phyloP scores from a whole-genome alignment of 1,284 basidiomycete species.

The Moniliella sp. region DNA sequence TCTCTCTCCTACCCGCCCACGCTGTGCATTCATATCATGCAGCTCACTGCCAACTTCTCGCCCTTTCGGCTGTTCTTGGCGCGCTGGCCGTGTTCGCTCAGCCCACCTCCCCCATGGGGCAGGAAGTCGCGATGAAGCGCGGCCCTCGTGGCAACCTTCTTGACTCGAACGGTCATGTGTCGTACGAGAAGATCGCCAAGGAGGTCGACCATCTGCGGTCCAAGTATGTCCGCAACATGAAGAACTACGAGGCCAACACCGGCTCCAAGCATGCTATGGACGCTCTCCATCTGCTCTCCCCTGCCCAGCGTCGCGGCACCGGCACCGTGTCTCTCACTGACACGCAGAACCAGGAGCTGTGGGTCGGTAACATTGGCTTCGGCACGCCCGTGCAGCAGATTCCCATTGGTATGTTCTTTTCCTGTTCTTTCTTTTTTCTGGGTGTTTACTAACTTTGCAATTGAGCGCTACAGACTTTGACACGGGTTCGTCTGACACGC shows the following conservation, averaged over 20 bases:
- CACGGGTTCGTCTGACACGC: constrained; percentile 12
- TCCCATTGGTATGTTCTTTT: no score
- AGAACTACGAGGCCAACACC: constrained; percentile 19
- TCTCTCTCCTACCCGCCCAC: no score
- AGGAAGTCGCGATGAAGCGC: no score
- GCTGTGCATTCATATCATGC: no score
- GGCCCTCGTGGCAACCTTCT: constrained; percentile 4
- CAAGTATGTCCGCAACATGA: constrained; percentile 12
- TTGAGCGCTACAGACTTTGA: no score
- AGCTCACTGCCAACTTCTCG: no score
- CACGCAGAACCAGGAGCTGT: constrained; percentile 10
- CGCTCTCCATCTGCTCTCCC: no score
- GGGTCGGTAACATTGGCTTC: constrained; percentile 21
- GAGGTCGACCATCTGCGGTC: constrained; percentile 9
- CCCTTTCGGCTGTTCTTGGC: no score
- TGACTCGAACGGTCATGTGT: constrained; percentile 8
- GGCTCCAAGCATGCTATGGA: constrained; percentile 11
- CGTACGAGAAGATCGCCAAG: constrained; percentile 13
- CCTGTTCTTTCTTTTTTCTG: background rate
- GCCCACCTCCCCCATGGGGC: no score
- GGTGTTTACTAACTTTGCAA: background rate
- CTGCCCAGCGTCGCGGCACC: constrained; percentile 2
- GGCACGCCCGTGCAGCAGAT: constrained; percentile 18
- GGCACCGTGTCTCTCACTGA: constrained; percentile 17
- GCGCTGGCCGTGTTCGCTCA: no score